These are phyloP conservation scores for Eimeria brunetti DNA, from an alignment of 169 alveolate species.

Conservation along the genomic window DNA sequence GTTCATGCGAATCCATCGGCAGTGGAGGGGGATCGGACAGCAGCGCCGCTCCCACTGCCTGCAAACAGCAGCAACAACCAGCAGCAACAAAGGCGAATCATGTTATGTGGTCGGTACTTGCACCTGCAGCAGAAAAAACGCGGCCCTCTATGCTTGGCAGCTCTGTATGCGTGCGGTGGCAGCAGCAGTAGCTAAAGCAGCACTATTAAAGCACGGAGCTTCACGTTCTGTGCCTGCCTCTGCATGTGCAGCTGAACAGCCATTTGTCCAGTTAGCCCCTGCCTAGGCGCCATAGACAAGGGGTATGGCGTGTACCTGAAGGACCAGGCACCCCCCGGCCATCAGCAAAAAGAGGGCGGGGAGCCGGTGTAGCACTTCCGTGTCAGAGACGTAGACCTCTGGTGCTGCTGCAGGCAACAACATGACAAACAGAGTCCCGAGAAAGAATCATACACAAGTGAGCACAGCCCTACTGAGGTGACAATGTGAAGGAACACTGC, in stretches of 20 bases:
- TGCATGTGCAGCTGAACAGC: background rate
- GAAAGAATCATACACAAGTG: background rate
- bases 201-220: background rate
- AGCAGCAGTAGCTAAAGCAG: slow-evolving; percentile 10
- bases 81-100: background rate
- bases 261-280: background rate
- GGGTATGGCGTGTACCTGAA: slow-evolving; percentile 63
- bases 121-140: background rate
- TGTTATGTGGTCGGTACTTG: background rate
- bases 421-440: background rate
- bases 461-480: background rate
- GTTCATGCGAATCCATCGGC: slow-evolving; percentile 56
- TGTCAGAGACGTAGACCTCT: slow-evolving; percentile 64
- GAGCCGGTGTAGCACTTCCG: slow-evolving; percentile 75
- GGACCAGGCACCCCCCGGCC: slow-evolving; percentile 68
- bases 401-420: slow-evolving; percentile 40
- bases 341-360: slow-evolving; percentile 68
- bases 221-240: background rate
- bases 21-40: slow-evolving; percentile 67
- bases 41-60: slow-evolving; percentile 70
- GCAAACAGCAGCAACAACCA: background rate
- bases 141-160: background rate
- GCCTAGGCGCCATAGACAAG: background rate
- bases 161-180: background rate
- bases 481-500: background rate